Evolutionary conservation across 1,284 basidiomycete genomes (phyloP).

Genomic region (Schizophyllum commune): DNA sequence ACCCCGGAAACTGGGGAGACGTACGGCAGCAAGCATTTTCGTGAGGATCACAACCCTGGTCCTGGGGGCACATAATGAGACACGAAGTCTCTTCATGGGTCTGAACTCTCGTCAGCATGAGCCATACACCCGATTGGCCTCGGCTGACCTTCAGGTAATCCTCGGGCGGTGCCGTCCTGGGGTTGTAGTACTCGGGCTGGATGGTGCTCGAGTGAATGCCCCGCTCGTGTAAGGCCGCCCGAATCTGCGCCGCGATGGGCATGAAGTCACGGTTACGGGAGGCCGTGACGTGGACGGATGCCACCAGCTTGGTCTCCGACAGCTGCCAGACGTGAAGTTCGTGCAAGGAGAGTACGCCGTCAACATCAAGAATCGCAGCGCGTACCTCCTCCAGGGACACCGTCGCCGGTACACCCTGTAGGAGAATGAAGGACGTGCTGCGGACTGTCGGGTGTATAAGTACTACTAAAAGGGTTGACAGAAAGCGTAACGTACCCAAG

Average conservation of each 20-base stretch:
- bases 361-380: constrained; percentile 68
- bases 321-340: constrained; percentile 96
- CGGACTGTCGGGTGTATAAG: constrained; percentile 47
- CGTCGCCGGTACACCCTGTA: constrained; percentile 90
- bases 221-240: constrained; percentile 78
- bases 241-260: constrained; percentile 80
- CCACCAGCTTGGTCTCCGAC: constrained; percentile 73
- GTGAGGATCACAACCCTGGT: constrained; percentile 56
- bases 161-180: constrained; percentile 30
- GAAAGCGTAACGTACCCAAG: constrained; percentile 50
- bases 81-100: constrained; percentile 37
- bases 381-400: constrained; percentile 87
- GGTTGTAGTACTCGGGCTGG: constrained; percentile 68
- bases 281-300: constrained; percentile 92
- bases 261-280: constrained; percentile 83
- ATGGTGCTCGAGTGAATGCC: constrained; percentile 95
- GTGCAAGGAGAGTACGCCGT: constrained; percentile 89
- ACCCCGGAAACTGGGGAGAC: too few species aligned
- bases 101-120: constrained; percentile 16
- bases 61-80: constrained; percentile 49
- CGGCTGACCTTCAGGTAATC: constrained; percentile 34
- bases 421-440: constrained; percentile 92
- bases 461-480: constrained; percentile 1
- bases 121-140: neutral
- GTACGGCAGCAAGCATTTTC: constrained; percentile 77